Base-by-base conservation (phyloP, 257 asterid genomes). In the Ophiorrhiza pumila region DNA sequence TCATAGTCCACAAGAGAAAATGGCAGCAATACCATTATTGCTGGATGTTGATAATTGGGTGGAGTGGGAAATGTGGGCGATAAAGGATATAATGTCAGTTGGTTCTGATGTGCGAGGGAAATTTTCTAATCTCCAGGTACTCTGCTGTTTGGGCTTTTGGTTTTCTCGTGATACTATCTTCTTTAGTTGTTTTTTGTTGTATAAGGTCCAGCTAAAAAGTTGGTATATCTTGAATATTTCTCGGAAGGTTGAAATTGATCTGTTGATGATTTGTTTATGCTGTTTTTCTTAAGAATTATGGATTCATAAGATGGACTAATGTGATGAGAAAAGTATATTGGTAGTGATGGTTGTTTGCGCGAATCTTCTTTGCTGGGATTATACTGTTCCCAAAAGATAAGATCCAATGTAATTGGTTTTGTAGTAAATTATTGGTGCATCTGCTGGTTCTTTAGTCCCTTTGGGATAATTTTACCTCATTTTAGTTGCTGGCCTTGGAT, bases 1-100 rank as follows among this genome's bases (percentile, higher is more conserved):
- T 67, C 67, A 71, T 82, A 94, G 99, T 81, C 98, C 99, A 67
- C 71, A 35, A 29, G 89, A 82, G 79, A 82, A 79, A 79, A 71
- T 89, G 64, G 92, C 91, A 23, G 64, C 81, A 71, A 81, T 86
- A 86, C 97, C 98, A 4, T 78, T 90, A 46, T 68, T 69, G 69
- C 63, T 63, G 2, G 31, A 32, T 61, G 64, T 37, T 57, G 76
- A 77, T 76, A 73, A 76, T 79, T 84, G 85, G 92, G 71, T 69
- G 71, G 87, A 89, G 74, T 94, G 99, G 99, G 98, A 95, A 82
- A 77, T 79, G 69, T 92, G 98, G 97, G 92, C 97, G 69, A 87
- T 73, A 52, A 85, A 82, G 82, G 98, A 95, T 71, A 81, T 92
- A 34, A 84, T 85, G 88, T 87, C 94, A 63, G 87, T 82, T 82